A percentile compares a stretch with the other conserved stretches of the same genome.
phyloP scores from a whole-genome alignment of 1,284 basidiomycete species.

The Sanghuangporus weigelae region DNA sequence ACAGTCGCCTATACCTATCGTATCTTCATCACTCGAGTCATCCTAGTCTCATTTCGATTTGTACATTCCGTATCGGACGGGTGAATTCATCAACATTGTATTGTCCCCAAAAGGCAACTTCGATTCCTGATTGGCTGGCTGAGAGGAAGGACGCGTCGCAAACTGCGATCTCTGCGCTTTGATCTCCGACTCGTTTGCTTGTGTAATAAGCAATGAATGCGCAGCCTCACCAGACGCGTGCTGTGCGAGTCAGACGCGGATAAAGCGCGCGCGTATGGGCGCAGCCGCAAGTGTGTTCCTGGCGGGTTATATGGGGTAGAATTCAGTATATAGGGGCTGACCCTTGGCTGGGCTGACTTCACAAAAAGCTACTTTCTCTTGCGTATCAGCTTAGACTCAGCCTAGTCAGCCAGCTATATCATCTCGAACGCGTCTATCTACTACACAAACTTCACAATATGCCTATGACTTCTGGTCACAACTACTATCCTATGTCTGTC shows the following conservation, averaged over 20 bases:
- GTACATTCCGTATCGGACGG: neutral
- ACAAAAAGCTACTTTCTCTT: neutral
- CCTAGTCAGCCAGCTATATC: too few species aligned
- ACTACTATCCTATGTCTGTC: neutral
- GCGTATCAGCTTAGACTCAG: neutral
- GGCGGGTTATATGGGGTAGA: neutral
- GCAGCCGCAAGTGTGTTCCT: neutral
- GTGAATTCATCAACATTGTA: neutral
- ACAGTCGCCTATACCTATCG: too few species aligned
- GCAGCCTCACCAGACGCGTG: too few species aligned
- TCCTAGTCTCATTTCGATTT: neutral
- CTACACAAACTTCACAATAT: neutral
- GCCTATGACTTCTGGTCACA: neutral
- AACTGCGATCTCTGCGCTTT: neutral
- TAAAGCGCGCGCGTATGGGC: neutral
- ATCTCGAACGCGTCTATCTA: too few species aligned
- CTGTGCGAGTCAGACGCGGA: too few species aligned
- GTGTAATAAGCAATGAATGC: neutral
- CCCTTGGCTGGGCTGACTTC: neutral
- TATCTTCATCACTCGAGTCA: neutral
- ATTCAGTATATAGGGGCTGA: neutral
- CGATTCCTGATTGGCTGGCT: neutral
- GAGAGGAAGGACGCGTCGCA: neutral
- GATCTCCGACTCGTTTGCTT: neutral
- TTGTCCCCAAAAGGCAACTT: neutral